Evolutionary conservation across 257 asterid genomes (phyloP).

Genomic region (Mentha longifolia): DNA sequence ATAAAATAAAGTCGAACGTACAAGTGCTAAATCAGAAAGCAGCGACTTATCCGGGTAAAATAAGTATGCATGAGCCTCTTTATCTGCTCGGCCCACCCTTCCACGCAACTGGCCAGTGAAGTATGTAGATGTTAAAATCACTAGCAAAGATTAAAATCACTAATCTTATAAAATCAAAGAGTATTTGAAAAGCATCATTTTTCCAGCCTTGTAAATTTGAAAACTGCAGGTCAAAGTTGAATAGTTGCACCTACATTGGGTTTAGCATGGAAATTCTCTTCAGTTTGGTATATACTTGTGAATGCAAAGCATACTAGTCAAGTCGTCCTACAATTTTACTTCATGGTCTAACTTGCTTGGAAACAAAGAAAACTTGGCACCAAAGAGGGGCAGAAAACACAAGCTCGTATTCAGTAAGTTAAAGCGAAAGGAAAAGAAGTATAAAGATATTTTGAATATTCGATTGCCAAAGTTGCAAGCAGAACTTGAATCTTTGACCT

Average conservation of each 20-base stretch:
- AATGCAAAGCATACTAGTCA: slow-evolving; percentile 2
- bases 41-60: slow-evolving; percentile 90
- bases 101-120: slow-evolving; percentile 82
- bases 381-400: slow-evolving; percentile 9
- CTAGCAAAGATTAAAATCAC: slow-evolving; percentile 12
- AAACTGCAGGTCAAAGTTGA: slow-evolving; percentile 9
- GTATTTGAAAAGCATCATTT: slow-evolving; percentile 14
- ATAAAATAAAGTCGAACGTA: slow-evolving; percentile 50
- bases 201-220: neutral
- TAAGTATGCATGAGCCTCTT: slow-evolving; percentile 94
- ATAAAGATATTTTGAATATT: slow-evolving; percentile 6
- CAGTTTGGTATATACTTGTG: neutral
- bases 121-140: slow-evolving; percentile 15
- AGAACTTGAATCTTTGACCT: slow-evolving; percentile 8
- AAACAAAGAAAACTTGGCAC: neutral
- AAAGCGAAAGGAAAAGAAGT: slow-evolving; percentile 9
- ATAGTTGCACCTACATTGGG: slow-evolving; percentile 8
- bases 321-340: neutral
- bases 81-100: slow-evolving; percentile 98
- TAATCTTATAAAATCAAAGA: slow-evolving; percentile 16
- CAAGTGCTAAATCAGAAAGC: slow-evolving; percentile 90
- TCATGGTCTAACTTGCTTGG: slow-evolving; percentile 14
- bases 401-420: neutral
- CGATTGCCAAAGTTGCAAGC: neutral
- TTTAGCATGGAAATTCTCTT: slow-evolving; percentile 14